phyloP scores from a whole-genome alignment of 2,329 filamentous ascomycete species.

The Venturia asperata region DNA sequence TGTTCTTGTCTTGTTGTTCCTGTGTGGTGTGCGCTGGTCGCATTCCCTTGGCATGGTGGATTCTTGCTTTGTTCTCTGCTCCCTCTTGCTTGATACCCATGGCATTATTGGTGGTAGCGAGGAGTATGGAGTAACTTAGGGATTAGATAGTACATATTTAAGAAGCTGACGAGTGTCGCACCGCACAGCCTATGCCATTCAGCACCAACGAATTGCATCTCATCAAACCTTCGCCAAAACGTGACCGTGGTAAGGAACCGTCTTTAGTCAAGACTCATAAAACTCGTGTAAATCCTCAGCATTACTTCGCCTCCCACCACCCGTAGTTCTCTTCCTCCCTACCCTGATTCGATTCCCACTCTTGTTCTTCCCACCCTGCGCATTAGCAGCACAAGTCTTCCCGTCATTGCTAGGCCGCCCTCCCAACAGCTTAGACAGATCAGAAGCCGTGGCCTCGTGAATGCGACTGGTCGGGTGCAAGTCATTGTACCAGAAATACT shows the following conservation, averaged over 20 bases:
- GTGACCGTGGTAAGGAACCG: too few relatives aligned
- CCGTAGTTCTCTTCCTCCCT: background rate
- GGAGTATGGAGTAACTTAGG: background rate
- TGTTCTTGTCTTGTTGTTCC: background rate
- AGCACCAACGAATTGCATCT: background rate
- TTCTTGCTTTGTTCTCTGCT: background rate
- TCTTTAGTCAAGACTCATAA: background rate
- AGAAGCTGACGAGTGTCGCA: conserved; percentile 1
- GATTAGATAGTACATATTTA: background rate
- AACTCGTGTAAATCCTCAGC: background rate
- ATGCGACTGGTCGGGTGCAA: conserved; percentile 59
- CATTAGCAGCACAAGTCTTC: background rate
- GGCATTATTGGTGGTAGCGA: background rate
- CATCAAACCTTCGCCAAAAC: background rate
- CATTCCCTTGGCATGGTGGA: background rate
- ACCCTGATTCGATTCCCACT: too few relatives aligned
- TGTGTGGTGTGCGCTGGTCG: background rate
- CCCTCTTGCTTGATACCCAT: background rate
- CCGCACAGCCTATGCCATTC: background rate
- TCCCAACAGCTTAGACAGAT: conserved; percentile 32
- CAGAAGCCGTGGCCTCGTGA: conserved; percentile 52
- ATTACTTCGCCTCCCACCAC: background rate
- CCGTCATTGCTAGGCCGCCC: background rate
- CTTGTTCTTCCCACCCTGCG: background rate
- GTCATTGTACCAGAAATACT: conserved; percentile 59